phyloP scores from a whole-genome alignment of 768 basidiomycete genomes.

The Kwoniella sp. region DNA sequence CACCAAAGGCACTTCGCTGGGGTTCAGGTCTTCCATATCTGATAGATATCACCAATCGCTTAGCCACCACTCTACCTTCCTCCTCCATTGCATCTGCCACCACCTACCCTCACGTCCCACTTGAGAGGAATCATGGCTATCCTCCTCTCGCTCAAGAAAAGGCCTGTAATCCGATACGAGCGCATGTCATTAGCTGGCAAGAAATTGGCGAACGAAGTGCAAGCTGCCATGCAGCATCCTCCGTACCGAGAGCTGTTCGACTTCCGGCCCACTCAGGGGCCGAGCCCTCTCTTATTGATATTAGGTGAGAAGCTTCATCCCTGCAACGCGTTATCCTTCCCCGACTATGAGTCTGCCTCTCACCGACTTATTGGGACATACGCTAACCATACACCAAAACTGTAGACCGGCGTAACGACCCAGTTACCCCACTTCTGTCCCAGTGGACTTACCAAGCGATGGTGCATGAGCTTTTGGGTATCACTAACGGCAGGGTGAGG shows the following conservation, averaged over 20 bases:
- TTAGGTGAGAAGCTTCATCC: slow-evolving; percentile 59
- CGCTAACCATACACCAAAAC: neutral
- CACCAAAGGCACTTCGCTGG: neutral
- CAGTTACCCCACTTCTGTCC: slow-evolving; percentile 90
- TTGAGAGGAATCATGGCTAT: slow-evolving; percentile 81
- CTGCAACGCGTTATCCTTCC: slow-evolving; percentile 1
- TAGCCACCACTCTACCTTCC: slow-evolving; percentile 56
- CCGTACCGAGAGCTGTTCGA: slow-evolving; percentile 79
- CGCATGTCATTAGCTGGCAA: slow-evolving; percentile 89
- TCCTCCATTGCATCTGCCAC: slow-evolving; percentile 45
- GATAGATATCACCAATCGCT: neutral
- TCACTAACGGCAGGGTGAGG: slow-evolving; percentile 88
- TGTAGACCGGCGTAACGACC: slow-evolving; percentile 87
- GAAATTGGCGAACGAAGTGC: slow-evolving; percentile 81
- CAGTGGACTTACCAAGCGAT: slow-evolving; percentile 99
- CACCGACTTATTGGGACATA: too few species aligned
- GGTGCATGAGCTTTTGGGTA: slow-evolving; percentile 94
- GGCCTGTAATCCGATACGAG: slow-evolving; percentile 90
- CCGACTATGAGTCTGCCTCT: neutral
- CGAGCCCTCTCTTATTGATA: slow-evolving; percentile 79
- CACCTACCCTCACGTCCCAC: slow-evolving; percentile 70
- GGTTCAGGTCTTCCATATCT: neutral
- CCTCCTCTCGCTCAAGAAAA: slow-evolving; percentile 92
- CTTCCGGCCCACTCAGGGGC: slow-evolving; percentile 82
- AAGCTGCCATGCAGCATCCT: slow-evolving; percentile 74